Evolutionary conservation across 805 yeast species (phyloP).

Genomic region (Isabelozyma heimii): DNA sequence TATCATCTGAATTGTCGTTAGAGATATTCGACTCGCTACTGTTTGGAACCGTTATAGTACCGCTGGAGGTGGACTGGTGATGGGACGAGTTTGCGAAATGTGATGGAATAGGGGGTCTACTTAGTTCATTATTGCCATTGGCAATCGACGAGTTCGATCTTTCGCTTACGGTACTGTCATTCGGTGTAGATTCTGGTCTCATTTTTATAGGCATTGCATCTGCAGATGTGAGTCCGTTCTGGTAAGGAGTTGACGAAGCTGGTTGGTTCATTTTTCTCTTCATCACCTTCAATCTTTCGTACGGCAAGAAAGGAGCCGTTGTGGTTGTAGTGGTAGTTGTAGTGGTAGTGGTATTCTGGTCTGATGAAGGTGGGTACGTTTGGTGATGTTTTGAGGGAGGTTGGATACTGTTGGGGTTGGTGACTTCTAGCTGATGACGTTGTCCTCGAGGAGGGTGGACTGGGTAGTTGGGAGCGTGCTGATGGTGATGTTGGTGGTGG

Average conservation of each 20-base stretch:
- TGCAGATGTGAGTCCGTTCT: slow-evolving; percentile 17
- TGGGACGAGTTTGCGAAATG: background rate
- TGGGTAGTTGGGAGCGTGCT: background rate
- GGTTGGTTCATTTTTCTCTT: slow-evolving; percentile 14
- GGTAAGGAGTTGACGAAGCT: slow-evolving; percentile 6
- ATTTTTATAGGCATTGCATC: slow-evolving; percentile 13
- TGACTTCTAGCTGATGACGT: background rate
- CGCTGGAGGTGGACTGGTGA: background rate
- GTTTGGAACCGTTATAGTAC: background rate
- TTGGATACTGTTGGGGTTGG: background rate
- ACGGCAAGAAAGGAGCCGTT: slow-evolving; percentile 17
- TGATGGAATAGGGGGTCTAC: background rate
- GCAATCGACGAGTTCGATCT: background rate
- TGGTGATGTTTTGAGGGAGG: slow-evolving; percentile 1
- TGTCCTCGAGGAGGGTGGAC: background rate
- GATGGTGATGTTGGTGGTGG: background rate
- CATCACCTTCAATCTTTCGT: slow-evolving; percentile 22
- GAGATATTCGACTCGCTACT: background rate
- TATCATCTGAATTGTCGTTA: background rate
- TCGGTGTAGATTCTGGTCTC: background rate
- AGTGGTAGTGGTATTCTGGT: background rate
- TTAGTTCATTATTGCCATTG: background rate
- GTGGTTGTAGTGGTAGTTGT: background rate
- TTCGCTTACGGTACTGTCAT: background rate
- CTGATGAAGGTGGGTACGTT: background rate